Evolutionary conservation across 768 basidiomycete species (phyloP).

Genomic region (Pisolithus orientalis): DNA sequence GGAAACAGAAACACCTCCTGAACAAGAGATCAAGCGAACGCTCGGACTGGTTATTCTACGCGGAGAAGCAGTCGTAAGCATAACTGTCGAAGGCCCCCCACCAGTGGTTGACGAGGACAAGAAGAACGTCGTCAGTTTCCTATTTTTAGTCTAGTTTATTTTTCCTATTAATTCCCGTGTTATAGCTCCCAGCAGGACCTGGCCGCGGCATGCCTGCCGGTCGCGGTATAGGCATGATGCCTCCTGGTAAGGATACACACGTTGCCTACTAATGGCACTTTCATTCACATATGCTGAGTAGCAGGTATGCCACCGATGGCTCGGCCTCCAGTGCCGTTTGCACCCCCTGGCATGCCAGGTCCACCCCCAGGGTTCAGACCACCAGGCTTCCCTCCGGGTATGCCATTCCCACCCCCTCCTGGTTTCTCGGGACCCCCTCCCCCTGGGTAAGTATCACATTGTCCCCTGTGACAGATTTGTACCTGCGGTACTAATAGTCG

Average conservation of each 20-base stretch:
- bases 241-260: slow-evolving; percentile 53
- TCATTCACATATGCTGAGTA: slow-evolving; percentile 21
- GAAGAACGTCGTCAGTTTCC: slow-evolving; percentile 61
- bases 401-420: slow-evolving; percentile 75
- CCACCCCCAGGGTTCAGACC: slow-evolving; percentile 83
- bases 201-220: slow-evolving; percentile 95
- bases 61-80: slow-evolving; percentile 93
- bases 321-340: slow-evolving; percentile 61
- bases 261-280: slow-evolving; percentile 11
- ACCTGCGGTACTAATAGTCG: slow-evolving; percentile 3
- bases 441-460: slow-evolving; percentile 57
- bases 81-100: slow-evolving; percentile 93
- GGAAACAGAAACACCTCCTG: slow-evolving; percentile 60
- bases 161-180: slow-evolving; percentile 13
- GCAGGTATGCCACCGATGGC: slow-evolving; percentile 57
- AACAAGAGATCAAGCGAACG: slow-evolving; percentile 93
- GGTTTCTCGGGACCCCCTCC: slow-evolving; percentile 80
- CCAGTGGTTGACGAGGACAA: slow-evolving; percentile 88
- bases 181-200: slow-evolving; percentile 78
- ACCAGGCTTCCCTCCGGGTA: slow-evolving; percentile 76
- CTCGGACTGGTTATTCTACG: slow-evolving; percentile 95
- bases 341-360: slow-evolving; percentile 75
- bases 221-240: slow-evolving; percentile 95
- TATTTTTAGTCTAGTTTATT: slow-evolving; percentile 3
- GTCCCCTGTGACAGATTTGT: background rate